Evolutionary conservation across 352 stramenopile species (phyloP), one percentile per base, ranked within the genome.

Genomic region (Phytophthora vignae): DNA sequence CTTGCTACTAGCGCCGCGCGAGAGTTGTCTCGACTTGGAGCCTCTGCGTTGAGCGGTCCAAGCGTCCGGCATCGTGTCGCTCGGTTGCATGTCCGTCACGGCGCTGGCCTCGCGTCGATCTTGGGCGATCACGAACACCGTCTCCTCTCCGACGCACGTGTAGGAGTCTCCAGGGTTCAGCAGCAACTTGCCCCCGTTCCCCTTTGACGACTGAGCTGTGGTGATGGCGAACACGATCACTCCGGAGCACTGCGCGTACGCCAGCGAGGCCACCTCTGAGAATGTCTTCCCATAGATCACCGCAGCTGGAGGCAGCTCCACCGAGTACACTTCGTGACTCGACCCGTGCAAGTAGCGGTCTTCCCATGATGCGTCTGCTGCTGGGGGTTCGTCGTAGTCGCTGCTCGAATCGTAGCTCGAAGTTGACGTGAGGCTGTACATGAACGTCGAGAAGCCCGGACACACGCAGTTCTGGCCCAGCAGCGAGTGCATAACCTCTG

Each of bases 391-490:
- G 27, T 78, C 71, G 29, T 71, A 69, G 25, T 71, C 64, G 12
- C 67, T 64, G 46, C 69, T 78, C 3, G 70, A 54, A 55, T 67
- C 71, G 49, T 76, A 91, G 49, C 85, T 93, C 15, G 88, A 93
- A 4, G 87, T 93, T 3, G 84, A 88, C 10, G 88, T 96, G 54
- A 96, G 71, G 52, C 91, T 93, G 75, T 96, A 96, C 29, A 94
- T 93, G 64, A 95, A 87, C 2, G 88, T 95, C 9, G 88, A 94
- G 49, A 95, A 95, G 2, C 86, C 88, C 2, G 88, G 88, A 44
- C 88, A 95, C n/a, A 94, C 82, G 52, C 88, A 95, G 76, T 93
- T 95, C 62, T 95, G 88, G 2, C 78, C 88, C 15, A 95, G 67
- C 21, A 95, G 61, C 11, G 86, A 95, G 48, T 92, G 81, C 73